Percentiles rank a stretch among this genome's conserved stretches.
These are phyloP conservation scores for Phenoliferia sp. DNA, from an alignment of 1,284 basidiomycete species.

Conservation along the genomic window DNA sequence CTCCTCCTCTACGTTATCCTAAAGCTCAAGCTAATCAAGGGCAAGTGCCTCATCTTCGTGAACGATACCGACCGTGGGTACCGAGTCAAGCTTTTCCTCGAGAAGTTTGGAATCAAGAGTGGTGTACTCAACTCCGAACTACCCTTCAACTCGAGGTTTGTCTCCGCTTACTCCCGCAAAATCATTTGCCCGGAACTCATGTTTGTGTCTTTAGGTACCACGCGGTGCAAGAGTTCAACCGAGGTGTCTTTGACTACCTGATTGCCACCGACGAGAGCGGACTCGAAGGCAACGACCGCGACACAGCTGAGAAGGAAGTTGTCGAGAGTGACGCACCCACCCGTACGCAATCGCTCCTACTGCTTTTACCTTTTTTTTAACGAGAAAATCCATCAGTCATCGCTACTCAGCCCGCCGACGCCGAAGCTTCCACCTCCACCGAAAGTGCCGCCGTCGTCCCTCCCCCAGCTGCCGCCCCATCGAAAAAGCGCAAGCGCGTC, in stretches of 20 bases:
- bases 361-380: conserved; percentile 17
- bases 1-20: conserved; percentile 89
- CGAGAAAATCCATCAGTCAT: conserved; percentile 37
- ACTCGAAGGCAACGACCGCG: conserved; percentile 42
- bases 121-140: conserved; percentile 96
- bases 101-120: conserved; percentile 94
- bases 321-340: conserved; percentile 45
- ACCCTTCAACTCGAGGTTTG: conserved; percentile 81
- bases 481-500: conserved; percentile 45
- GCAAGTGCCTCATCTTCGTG: conserved; percentile 95
- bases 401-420: conserved; percentile 22
- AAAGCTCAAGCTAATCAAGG: conserved; percentile 88
- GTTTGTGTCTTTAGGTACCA: conserved; percentile 64
- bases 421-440: conserved; percentile 12
- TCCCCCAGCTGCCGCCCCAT: conserved; percentile 36
- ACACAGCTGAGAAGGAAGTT: conserved; percentile 51
- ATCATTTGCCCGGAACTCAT: neutral
- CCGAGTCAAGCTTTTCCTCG: conserved; percentile 90
- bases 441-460: conserved; percentile 32
- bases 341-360: conserved; percentile 3
- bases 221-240: conserved; percentile 97
- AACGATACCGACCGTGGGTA: conserved; percentile 95
- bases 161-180: neutral
- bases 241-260: conserved; percentile 97
- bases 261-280: conserved; percentile 92